A percentile compares a stretch with the other conserved stretches of the same genome.
Evolutionary conservation across 768 basidiomycete genomes (phyloP).

Genomic region (Phanerochaete carnosa): DNA sequence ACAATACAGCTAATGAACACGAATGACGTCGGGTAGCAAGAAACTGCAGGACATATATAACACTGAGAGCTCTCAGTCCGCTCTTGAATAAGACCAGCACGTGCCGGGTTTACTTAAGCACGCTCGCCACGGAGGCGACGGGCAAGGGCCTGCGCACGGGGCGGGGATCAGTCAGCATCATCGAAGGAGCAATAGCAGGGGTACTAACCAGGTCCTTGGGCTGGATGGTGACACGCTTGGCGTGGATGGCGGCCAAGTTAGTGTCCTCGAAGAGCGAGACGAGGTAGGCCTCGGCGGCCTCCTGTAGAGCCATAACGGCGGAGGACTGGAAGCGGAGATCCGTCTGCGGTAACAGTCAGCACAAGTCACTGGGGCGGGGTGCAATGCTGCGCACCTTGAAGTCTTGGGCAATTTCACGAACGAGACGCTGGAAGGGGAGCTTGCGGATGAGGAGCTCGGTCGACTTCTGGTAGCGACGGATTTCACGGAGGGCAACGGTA

Average conservation of each 20-base stretch:
- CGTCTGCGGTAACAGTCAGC: slow-evolving; percentile 40
- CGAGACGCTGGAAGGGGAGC: slow-evolving; percentile 98
- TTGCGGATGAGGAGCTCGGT: slow-evolving; percentile 99
- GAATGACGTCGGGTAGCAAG: neutral
- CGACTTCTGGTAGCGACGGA: slow-evolving; percentile 96
- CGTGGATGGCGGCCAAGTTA: slow-evolving; percentile 84
- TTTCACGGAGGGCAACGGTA: slow-evolving; percentile 99
- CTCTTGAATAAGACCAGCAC: neutral
- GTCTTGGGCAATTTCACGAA: slow-evolving; percentile 91
- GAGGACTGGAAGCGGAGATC: slow-evolving; percentile 90
- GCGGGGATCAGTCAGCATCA: neutral
- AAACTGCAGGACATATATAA: neutral
- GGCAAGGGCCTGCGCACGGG: slow-evolving; percentile 51
- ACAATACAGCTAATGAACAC: neutral
- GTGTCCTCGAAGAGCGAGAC: slow-evolving; percentile 80
- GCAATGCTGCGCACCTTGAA: slow-evolving; percentile 86
- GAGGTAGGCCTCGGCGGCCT: slow-evolving; percentile 81
- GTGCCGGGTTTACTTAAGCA: slow-evolving; percentile 38
- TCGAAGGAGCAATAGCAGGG: neutral
- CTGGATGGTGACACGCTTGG: slow-evolving; percentile 83
- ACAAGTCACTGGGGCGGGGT: slow-evolving; percentile 4
- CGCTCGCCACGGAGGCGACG: slow-evolving; percentile 79
- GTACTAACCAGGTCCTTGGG: slow-evolving; percentile 74
- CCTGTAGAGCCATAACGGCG: slow-evolving; percentile 86
- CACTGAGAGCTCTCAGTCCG: neutral